Evolutionary conservation across 495 filamentous ascomycete genomes (phyloP).

Genomic region (Zalerion maritima): DNA sequence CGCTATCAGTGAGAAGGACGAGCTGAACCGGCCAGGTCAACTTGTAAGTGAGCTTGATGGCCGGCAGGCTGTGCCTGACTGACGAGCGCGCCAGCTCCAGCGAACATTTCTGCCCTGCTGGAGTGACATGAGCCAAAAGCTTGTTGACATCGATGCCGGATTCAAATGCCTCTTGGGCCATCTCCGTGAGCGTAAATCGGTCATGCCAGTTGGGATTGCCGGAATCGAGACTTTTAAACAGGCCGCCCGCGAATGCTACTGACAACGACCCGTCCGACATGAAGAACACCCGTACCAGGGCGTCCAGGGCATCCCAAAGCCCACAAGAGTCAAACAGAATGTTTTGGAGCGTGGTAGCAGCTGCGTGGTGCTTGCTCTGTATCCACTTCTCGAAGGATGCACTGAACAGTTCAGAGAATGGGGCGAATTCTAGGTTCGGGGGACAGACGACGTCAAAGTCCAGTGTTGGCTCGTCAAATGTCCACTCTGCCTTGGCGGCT

Average conservation of each 20-base stretch:
- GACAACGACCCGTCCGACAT: slow-evolving; percentile 52
- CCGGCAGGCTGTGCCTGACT: slow-evolving; percentile 34
- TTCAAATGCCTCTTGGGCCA: slow-evolving; percentile 56
- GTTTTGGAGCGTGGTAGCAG: slow-evolving; percentile 45
- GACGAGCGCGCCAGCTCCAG: slow-evolving; percentile 25
- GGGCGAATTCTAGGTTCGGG: slow-evolving; percentile 27
- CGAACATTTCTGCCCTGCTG: slow-evolving; percentile 15
- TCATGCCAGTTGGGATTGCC: slow-evolving; percentile 61
- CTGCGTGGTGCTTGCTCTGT: slow-evolving; percentile 50
- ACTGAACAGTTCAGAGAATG: slow-evolving; percentile 63
- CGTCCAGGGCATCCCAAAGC: slow-evolving; percentile 48
- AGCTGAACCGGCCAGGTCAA: slow-evolving; percentile 83
- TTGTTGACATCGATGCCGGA: slow-evolving; percentile 40
- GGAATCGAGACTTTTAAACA: slow-evolving; percentile 68
- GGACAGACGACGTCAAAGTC: slow-evolving; percentile 42
- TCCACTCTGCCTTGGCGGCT: slow-evolving; percentile 5
- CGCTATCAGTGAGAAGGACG: slow-evolving; percentile 47
- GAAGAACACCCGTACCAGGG: slow-evolving; percentile 57
- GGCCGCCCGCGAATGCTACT: slow-evolving; percentile 43
- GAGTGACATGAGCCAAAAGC: slow-evolving; percentile 39
- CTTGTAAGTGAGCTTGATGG: slow-evolving; percentile 43
- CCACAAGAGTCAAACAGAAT: slow-evolving; percentile 57
- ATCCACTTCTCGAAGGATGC: slow-evolving; percentile 59
- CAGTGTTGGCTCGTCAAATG: slow-evolving; percentile 25
- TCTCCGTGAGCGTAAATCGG: slow-evolving; percentile 64